phyloP scores from a whole-genome alignment of 208 protist species.

The Trichomonas gallinae region DNA sequence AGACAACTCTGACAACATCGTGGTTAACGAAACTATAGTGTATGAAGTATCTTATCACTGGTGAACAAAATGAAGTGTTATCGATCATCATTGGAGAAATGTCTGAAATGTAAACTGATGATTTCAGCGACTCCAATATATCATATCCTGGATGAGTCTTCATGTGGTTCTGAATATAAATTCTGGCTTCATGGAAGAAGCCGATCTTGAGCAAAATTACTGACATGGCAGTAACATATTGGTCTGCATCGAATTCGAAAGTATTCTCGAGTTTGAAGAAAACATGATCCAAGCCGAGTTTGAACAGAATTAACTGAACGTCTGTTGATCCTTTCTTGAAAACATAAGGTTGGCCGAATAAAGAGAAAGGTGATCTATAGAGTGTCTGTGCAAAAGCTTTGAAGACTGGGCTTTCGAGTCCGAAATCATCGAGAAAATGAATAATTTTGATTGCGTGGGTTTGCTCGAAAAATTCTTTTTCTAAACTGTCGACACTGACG shows the following conservation, averaged over 20 bases:
- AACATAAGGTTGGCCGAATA: background rate
- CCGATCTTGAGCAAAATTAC: background rate
- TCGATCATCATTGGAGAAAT: background rate
- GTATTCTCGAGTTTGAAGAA: background rate
- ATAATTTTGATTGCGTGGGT: background rate
- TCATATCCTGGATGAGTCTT: background rate
- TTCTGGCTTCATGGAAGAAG: background rate
- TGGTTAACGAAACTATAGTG: background rate
- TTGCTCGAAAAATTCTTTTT: background rate
- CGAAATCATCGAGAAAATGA: background rate
- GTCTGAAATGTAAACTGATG: background rate
- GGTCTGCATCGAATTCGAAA: background rate
- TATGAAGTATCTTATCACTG: background rate
- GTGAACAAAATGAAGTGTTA: background rate
- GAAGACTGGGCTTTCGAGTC: background rate
- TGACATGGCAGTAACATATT: background rate
- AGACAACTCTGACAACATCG: background rate
- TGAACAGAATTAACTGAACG: background rate
- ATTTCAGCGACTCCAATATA: background rate
- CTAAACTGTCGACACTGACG: background rate
- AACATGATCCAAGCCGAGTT: background rate
- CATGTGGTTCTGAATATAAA: background rate
- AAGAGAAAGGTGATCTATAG: background rate
- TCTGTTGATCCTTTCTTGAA: background rate
- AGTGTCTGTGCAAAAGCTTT: background rate